Evolutionary conservation across 2,329 filamentous ascomycete species (phyloP), one percentile per base, ranked within the genome.

Genomic region (Pezicula carpinea): DNA sequence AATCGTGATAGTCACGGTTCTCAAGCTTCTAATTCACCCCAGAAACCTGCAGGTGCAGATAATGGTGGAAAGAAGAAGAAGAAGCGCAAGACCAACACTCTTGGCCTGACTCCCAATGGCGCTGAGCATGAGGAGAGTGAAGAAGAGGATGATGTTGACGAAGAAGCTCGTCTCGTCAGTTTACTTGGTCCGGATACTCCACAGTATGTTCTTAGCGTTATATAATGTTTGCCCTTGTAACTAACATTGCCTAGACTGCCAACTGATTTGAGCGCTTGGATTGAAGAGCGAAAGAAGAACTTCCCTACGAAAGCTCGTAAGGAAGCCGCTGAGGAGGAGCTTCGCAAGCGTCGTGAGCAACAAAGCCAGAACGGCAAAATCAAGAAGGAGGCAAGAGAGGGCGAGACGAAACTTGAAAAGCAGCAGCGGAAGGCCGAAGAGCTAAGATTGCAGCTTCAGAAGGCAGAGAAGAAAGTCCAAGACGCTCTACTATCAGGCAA

Each of bases 251-350:
- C 76, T 57, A 65, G 63, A 50, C 41, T 63, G 40, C 64, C 75
- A 14, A 79, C 79, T 49, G 90, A 96, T 60, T 75, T 96, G 46
- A 77, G 81, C 19, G 79, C 81, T 6, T 97, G 89, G 82, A 80
- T 95, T 53, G 82, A 82, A 42, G 89, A 96, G 65, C 82, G 92
- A 49, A 85, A 77, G 62, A 85, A 81, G 54, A 83, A 85, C 43
- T 97, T 80, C 63, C 92, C 92, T 2, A 96, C 91, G 2, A 80
- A 81, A 63, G 80, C 80, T 49, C 82, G 87, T 46, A 71, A 82
- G 52, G 76, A 80, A 51, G 80, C 80, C 53, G 87, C 79, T 66
- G 78, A 80, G 53, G 74, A 75, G 48, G 74, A 78, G 47, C 52
- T 56, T 44, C 62, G 59, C 47, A 52, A 57, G 53, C 56, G 59